phyloP scores from a whole-genome alignment of 192 early-diverging fungal genomes.

The Lobosporangium transversale region DNA sequence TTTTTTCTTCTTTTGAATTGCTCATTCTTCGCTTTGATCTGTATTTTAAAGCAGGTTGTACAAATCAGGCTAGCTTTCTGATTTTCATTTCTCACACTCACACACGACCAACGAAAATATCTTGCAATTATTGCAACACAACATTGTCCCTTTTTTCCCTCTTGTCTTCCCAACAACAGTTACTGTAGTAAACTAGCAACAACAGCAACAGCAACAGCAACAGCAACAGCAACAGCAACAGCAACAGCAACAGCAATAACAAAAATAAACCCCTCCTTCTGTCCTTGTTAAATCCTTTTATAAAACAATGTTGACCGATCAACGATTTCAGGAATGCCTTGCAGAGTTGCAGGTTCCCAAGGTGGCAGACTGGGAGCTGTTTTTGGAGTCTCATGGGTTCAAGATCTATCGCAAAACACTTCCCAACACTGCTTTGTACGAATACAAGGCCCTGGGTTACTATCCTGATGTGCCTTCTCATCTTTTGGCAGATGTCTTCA shows the following conservation, averaged over 20 bases:
- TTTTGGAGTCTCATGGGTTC: constrained; percentile 54
- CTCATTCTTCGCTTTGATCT: neutral
- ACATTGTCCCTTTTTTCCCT: neutral
- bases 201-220: neutral
- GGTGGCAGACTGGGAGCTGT: constrained; percentile 52
- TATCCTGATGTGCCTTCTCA: constrained; percentile 54
- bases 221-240: neutral
- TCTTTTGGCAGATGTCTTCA: constrained; percentile 59
- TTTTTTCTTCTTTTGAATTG: neutral
- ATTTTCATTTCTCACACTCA: neutral
- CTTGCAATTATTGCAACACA: no score
- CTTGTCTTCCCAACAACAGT: neutral
- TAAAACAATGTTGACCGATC: constrained; percentile 45
- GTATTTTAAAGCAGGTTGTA: no score
- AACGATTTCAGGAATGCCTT: constrained; percentile 45
- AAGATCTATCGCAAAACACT: constrained; percentile 52
- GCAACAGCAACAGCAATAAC: neutral
- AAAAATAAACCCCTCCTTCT: neutral
- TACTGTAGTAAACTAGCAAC: no score
- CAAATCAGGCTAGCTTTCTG: no score
- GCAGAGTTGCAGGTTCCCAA: constrained; percentile 33
- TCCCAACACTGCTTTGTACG: constrained; percentile 55
- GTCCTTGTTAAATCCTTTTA: neutral
- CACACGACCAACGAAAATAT: neutral
- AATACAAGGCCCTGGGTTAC: constrained; percentile 60